phyloP scores from a whole-genome alignment of 2,329 filamentous ascomycete genomes.

The Westerdykella sp. region DNA sequence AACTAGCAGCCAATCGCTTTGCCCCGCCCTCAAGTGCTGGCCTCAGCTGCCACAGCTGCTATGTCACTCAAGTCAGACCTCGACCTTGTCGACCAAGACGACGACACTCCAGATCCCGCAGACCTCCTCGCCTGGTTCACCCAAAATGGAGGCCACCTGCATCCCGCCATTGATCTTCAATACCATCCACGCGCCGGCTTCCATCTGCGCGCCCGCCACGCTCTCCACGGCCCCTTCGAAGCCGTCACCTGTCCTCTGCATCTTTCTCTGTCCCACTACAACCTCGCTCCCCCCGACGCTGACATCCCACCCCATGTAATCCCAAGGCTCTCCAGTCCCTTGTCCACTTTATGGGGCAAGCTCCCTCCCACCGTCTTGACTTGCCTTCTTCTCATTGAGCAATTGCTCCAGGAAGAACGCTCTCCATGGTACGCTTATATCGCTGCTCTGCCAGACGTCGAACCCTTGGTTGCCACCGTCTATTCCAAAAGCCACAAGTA shows the following conservation, averaged over 20 bases:
- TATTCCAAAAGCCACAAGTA: conserved; percentile 20
- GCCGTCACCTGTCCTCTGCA: conserved; percentile 26
- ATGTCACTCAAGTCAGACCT: background rate
- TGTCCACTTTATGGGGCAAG: conserved; percentile 18
- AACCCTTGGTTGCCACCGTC: conserved; percentile 32
- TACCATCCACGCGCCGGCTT: conserved; percentile 23
- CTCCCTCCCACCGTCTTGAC: conserved; percentile 31
- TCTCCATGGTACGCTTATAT: conserved; percentile 36
- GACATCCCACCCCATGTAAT: too few species aligned
- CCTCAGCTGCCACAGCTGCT: background rate
- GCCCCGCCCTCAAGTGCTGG: background rate
- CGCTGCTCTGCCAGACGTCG: conserved; percentile 25
- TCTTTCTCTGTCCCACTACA: conserved; percentile 33
- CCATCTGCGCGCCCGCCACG: conserved; percentile 23
- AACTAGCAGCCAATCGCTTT: background rate
- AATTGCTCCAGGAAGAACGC: conserved; percentile 15
- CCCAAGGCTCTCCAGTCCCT: conserved; percentile 9
- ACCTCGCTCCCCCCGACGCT: conserved; percentile 20
- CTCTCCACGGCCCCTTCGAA: conserved; percentile 16
- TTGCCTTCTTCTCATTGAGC: conserved; percentile 34
- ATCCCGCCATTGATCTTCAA: conserved; percentile 24
- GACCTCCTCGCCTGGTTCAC: conserved; percentile 27
- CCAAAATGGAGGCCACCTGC: conserved; percentile 26
- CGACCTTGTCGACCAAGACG: conserved; percentile 1
- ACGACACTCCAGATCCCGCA: conserved; percentile 11